phyloP scores from a whole-genome alignment of 2,329 filamentous ascomycete species.

The Apiospora aurea region DNA sequence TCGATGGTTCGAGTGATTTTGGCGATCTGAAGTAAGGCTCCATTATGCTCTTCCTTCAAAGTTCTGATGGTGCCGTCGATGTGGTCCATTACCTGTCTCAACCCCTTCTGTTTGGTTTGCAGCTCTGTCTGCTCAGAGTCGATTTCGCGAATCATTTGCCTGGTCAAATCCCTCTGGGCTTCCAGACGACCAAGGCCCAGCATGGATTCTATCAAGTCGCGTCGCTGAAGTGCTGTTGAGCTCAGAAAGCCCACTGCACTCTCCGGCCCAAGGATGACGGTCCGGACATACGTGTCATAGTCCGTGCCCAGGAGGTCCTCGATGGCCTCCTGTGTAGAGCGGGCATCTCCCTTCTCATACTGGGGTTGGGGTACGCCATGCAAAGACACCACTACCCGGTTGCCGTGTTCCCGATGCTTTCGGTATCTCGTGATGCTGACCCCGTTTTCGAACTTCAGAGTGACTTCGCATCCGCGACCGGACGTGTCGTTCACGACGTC shows the following conservation, averaged over 20 bases:
- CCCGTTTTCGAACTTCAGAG: conserved; percentile 41
- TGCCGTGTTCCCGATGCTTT: conserved; percentile 36
- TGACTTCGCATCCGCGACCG: conserved; percentile 39
- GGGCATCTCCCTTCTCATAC: conserved; percentile 36
- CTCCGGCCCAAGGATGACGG: conserved; percentile 42
- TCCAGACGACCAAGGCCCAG: conserved; percentile 39
- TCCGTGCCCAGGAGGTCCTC: conserved; percentile 42
- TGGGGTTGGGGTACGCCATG: conserved; percentile 37
- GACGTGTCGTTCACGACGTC: conserved; percentile 44
- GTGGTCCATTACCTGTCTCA: not conserved
- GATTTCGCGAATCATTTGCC: conserved; percentile 35
- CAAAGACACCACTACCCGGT: conserved; percentile 39
- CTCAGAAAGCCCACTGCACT: conserved; percentile 42
- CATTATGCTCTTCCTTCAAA: not conserved
- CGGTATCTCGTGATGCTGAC: conserved; percentile 41
- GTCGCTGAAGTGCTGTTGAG: conserved; percentile 36
- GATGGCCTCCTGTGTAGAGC: conserved; percentile 37
- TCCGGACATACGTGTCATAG: conserved; percentile 42
- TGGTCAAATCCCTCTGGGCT: conserved; percentile 31
- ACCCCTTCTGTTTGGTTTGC: not conserved
- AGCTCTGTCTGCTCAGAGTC: conserved; percentile 31
- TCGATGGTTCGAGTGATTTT: not conserved
- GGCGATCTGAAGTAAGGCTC: not conserved
- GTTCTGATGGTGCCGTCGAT: conserved; percentile 6
- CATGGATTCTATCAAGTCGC: conserved; percentile 40